Percentiles rank a stretch among this genome's conserved stretches.
Evolutionary conservation across 2,329 filamentous ascomycete genomes (phyloP).

Genomic region (Periconia sp.): DNA sequence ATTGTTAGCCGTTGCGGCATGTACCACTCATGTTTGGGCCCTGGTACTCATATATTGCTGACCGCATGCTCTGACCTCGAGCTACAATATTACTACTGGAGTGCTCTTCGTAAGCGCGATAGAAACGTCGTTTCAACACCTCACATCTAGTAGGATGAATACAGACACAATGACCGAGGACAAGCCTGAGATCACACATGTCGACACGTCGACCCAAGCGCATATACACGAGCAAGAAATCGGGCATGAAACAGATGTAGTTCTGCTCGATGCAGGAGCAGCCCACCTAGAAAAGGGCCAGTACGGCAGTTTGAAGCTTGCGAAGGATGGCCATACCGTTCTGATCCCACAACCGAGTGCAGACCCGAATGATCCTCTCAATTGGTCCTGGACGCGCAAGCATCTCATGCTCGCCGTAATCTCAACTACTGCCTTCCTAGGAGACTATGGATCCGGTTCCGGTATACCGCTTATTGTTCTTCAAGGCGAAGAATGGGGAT

Average conservation of each 20-base stretch:
- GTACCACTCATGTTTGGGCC: background rate
- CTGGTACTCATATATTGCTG: conserved; percentile 3
- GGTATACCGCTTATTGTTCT: conserved; percentile 37
- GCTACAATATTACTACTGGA: background rate
- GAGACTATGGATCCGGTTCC: conserved; percentile 56
- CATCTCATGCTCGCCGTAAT: conserved; percentile 57
- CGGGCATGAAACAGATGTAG: conserved; percentile 23
- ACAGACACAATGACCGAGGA: conserved; percentile 10
- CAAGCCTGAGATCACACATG: conserved; percentile 9
- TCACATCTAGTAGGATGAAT: too few relatives aligned
- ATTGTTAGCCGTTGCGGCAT: conserved; percentile 1
- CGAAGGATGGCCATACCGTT: conserved; percentile 49
- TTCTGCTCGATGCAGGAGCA: conserved; percentile 27
- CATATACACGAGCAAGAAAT: conserved; percentile 26
- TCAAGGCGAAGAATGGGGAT: conserved; percentile 53
- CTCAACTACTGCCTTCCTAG: conserved; percentile 54
- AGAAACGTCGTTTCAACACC: too few relatives aligned
- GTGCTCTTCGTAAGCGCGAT: background rate
- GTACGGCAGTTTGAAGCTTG: conserved; percentile 39
- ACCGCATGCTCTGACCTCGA: background rate
- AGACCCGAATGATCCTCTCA: conserved; percentile 58
- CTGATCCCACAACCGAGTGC: conserved; percentile 59
- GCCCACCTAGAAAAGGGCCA: conserved; percentile 30
- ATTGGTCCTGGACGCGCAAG: conserved; percentile 58
- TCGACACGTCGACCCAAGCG: conserved; percentile 11